phyloP scores from a whole-genome alignment of 306 rosid species.

The Boehmeria nivea region DNA sequence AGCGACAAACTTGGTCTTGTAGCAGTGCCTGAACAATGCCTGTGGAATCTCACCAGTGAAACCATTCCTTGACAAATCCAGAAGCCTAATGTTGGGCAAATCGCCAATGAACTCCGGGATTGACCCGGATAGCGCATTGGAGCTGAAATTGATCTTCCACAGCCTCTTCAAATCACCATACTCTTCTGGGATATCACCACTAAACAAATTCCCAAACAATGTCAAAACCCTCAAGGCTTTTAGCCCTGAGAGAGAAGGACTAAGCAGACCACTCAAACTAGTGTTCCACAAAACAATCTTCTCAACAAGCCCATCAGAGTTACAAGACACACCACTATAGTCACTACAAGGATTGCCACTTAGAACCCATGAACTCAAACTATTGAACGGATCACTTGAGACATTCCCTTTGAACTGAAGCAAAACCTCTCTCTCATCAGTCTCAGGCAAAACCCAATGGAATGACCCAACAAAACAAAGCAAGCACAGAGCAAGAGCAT shows the following conservation, averaged over 20 bases:
- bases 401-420: constrained; percentile 79
- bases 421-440: constrained; percentile 81
- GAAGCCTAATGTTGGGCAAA: constrained; percentile 68
- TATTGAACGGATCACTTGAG: constrained; percentile 59
- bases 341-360: constrained; percentile 63
- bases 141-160: constrained; percentile 92
- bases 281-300: constrained; percentile 82
- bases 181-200: constrained; percentile 63
- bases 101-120: constrained; percentile 86
- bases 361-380: constrained; percentile 58
- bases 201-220: constrained; percentile 72
- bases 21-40: constrained; percentile 65
- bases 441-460: constrained; percentile 33
- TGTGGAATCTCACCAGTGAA: constrained; percentile 76
- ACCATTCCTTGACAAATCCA: constrained; percentile 83
- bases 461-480: constrained; percentile 34
- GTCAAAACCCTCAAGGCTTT: constrained; percentile 72
- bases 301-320: constrained; percentile 70
- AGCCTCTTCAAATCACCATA: constrained; percentile 57
- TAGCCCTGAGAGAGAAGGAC: constrained; percentile 69
- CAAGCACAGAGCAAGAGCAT: constrained; percentile 53
- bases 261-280: constrained; percentile 68
- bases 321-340: constrained; percentile 63
- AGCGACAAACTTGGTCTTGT: constrained; percentile 73
- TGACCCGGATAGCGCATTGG: constrained; percentile 75